Evolutionary conservation across 1,139 yeast species (phyloP), one percentile per base, ranked within the genome.

Genomic region (Lodderomyces parapsilosis): DNA sequence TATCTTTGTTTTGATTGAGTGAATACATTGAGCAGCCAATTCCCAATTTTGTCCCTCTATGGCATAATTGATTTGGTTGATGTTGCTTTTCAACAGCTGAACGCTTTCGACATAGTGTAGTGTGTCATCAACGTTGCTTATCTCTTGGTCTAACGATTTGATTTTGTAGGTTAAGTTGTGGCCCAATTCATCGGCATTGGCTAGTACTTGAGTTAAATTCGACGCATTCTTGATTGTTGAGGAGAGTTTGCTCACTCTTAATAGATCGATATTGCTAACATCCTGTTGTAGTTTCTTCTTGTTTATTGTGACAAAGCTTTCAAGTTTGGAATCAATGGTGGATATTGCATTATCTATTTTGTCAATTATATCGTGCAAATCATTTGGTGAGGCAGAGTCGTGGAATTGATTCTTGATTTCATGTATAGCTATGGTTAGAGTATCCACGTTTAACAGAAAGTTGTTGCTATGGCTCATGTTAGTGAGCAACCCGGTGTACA

Each of bases 1-100:
- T 25, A 87, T 63, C 22, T 68, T 55, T 18, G 78, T 66, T 8
- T 81, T 81, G 22, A 74, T 70, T 17, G 66, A 62, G 46, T 71
- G 58, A 9, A 89, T 81, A 37, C 87, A 78, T 43, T 67, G 66
- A 1, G 96, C 90, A 0, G 95, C 93, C 40, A 75, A 57, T 45
- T 77, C 80, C 89, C 94, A 83, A 59, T 87, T 79, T 44, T 80
- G 64, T 47, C 78, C 74, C 49, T 82, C 81, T 58, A 89, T 73
- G 6, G 94, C 86, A 43, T 79, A 78, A 50, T 78, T 73, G 2
- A 90, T 86, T 43, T 85, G 86, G 40, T 79, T 74, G 11, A 88
- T 74, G 52, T 82, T 81, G 36, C 77, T 73, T 51, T 83, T 81
- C 43, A 93, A 66, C 18, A 74, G 63, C 50, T 84, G 83, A 1